These are phyloP conservation scores for Cadophora malorum DNA, from an alignment of 2,329 filamentous ascomycete genomes.

Conservation along the genomic window DNA sequence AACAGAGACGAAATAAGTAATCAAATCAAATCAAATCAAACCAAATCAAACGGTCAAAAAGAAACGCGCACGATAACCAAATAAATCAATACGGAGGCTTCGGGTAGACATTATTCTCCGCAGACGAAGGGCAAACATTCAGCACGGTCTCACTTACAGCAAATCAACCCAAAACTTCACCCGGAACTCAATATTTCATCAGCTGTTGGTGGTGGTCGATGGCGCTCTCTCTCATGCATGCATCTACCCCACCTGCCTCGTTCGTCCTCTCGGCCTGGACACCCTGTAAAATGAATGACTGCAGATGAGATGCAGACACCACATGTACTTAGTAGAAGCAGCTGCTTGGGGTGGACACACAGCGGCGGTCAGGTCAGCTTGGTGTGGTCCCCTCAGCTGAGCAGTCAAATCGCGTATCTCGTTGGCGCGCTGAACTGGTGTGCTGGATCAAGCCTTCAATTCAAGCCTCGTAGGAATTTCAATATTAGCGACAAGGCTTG, in stretches of 20 bases:
- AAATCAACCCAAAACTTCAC: conserved; percentile 5
- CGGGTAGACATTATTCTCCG: not conserved
- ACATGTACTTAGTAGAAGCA: not conserved
- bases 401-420: conserved; percentile 15
- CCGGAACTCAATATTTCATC: not conserved
- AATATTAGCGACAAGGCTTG: conserved; percentile 14
- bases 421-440: conserved; percentile 10
- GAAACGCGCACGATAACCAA: conserved; percentile 1
- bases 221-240: not conserved
- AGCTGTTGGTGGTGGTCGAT: conserved; percentile 11
- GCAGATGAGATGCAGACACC: conserved; percentile 1
- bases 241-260: conserved; percentile 5
- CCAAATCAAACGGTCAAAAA: not conserved
- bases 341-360: not conserved
- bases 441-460: conserved; percentile 1
- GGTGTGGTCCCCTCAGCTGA: not conserved
- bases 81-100: conserved; percentile 4
- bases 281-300: conserved; percentile 3
- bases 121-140: not conserved
- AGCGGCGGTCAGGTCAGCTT: conserved; percentile 7
- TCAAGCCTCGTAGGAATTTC: conserved; percentile 11
- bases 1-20: not conserved
- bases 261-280: not conserved
- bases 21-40: conserved; percentile 1
- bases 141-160: conserved; percentile 7